Evolutionary conservation across 1,284 basidiomycete species (phyloP).

Genomic region (Cystobasidiaceae sp.): DNA sequence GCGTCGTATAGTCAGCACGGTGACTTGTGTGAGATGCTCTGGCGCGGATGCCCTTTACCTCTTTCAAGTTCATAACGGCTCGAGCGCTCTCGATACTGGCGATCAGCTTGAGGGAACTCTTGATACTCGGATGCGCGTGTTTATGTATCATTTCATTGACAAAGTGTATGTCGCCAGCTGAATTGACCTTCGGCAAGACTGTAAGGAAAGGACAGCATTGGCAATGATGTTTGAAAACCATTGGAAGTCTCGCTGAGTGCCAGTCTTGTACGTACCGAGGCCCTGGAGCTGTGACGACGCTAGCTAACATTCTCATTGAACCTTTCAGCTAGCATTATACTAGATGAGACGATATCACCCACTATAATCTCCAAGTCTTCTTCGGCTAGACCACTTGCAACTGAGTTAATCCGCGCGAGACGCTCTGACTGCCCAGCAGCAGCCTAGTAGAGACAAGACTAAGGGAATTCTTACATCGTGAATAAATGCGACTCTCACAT

Average conservation of each 20-base stretch:
- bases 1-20: not conserved
- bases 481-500: constrained; percentile 49
- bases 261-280: constrained; percentile 13
- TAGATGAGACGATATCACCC: constrained; percentile 38
- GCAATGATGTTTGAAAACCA: too few relatives aligned
- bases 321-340: not conserved
- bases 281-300: constrained; percentile 24
- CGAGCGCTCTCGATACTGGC: constrained; percentile 38
- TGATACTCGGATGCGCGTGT: constrained; percentile 7
- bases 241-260: too few relatives aligned
- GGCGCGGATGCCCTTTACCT: constrained; percentile 23
- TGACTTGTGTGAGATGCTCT: not conserved
- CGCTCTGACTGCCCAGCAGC: constrained; percentile 13
- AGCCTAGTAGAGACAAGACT: constrained; percentile 52
- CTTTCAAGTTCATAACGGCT: constrained; percentile 35
- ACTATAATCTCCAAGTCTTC: constrained; percentile 67
- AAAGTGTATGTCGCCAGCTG: constrained; percentile 31
- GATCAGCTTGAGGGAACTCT: constrained; percentile 20
- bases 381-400: constrained; percentile 64
- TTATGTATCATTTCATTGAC: constrained; percentile 28
- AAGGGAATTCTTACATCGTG: not conserved
- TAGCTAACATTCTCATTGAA: constrained; percentile 2
- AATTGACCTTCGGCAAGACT: constrained; percentile 39
- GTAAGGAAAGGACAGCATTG: not conserved
- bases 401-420: constrained; percentile 65